A percentile compares a stretch with the other conserved stretches of the same genome.
phyloP scores from a whole-genome alignment of 1,139 yeast genomes.

The Torulaspora pretoriensis region DNA sequence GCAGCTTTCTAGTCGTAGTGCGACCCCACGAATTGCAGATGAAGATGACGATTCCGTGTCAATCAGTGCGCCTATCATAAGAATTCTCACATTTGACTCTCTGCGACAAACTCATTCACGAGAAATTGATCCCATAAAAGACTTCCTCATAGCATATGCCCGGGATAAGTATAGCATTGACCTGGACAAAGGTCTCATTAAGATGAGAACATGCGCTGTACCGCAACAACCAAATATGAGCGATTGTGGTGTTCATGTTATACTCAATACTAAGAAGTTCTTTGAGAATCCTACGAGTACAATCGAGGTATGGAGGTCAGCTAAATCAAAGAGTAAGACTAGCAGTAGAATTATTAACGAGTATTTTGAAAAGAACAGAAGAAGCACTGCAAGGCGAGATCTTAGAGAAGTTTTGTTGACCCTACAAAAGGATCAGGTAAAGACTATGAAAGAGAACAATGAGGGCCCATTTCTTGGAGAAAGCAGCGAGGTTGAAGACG shows the following conservation, averaged over 20 bases:
- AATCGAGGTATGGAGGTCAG: conserved; percentile 48
- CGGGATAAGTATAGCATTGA: conserved; percentile 53
- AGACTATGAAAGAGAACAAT: conserved; percentile 19
- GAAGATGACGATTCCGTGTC: conserved; percentile 18
- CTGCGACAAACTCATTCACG: conserved; percentile 54
- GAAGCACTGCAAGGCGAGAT: conserved; percentile 38
- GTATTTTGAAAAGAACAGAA: conserved; percentile 39
- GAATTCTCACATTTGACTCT: conserved; percentile 75
- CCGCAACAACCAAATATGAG: conserved; percentile 86
- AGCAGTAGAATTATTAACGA: conserved; percentile 23
- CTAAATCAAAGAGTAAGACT: conserved; percentile 26
- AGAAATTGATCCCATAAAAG: conserved; percentile 53
- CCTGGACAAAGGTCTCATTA: conserved; percentile 44
- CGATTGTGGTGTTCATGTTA: conserved; percentile 93
- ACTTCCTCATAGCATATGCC: conserved; percentile 68
- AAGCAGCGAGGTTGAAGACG: conserved; percentile 16
- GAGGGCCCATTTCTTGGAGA: conserved; percentile 20
- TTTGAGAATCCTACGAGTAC: conserved; percentile 49
- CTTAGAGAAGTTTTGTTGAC: conserved; percentile 37
- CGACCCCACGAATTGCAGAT: conserved; percentile 4
- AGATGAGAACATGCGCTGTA: conserved; percentile 50
- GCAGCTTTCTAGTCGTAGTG: conserved; percentile 6
- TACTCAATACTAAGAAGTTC: conserved; percentile 70
- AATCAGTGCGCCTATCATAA: conserved; percentile 39
- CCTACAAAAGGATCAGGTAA: conserved; percentile 41